Conservation (phyloP, 306 rosid genomes). For the Purshia tridentata region DNA sequence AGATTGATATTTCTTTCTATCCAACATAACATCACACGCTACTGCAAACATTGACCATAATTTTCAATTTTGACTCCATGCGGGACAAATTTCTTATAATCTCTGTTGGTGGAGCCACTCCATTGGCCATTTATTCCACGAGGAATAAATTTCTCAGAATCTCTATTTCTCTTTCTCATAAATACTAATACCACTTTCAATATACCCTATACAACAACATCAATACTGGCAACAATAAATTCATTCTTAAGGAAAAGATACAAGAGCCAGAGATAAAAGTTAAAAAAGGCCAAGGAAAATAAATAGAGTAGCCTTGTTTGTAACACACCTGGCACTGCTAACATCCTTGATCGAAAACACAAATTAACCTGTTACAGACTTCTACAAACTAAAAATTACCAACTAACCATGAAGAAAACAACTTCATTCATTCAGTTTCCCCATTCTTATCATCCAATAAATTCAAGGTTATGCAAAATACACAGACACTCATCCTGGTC, state of each 20-base stretch:
- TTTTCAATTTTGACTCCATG: too few species aligned
- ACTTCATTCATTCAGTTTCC: not conserved
- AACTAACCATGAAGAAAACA: not conserved
- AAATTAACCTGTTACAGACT: not conserved
- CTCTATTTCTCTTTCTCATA: too few species aligned
- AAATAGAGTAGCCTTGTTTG: not conserved
- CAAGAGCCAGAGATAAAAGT: not conserved
- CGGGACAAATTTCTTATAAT: too few species aligned
- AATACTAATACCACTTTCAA: too few species aligned
- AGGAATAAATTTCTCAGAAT: too few species aligned
- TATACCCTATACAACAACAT: not conserved
- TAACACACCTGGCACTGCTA: not conserved
- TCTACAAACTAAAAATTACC: not conserved
- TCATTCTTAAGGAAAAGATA: not conserved
- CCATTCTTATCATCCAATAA: slow-evolving; percentile 3
- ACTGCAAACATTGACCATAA: too few species aligned
- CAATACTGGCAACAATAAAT: not conserved
- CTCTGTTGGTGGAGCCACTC: too few species aligned
- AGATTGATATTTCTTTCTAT: too few species aligned
- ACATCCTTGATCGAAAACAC: not conserved
- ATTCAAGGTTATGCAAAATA: not conserved
- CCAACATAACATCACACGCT: too few species aligned
- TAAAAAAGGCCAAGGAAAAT: not conserved
- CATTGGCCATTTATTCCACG: too few species aligned
- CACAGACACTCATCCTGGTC: not conserved